Evolutionary conservation across 2,329 filamentous ascomycete genomes (phyloP), one percentile per base, ranked within the genome.

Genomic region (Alternaria conjuncta): DNA sequence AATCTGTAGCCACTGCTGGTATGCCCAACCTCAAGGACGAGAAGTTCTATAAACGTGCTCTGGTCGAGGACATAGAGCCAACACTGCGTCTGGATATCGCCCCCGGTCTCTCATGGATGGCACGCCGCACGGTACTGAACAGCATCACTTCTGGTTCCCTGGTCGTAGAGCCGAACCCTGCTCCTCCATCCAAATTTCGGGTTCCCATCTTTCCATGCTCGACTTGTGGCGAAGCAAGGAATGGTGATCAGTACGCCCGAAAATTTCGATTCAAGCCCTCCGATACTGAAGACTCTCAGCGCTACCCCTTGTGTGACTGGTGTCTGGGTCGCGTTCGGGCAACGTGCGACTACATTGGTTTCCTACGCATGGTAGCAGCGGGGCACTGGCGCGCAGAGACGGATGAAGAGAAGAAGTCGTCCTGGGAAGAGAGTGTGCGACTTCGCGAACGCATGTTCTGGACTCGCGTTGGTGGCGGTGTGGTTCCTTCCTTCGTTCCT

Each of bases 361-460:
- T 98, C 76, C 80, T 99, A 59, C 88, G 95, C 49, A 93, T 98
- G 81, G 87, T 98, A 61, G 93, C 95, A 70, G 95, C 97, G 72
- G 96, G 96, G 3, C 92, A 97, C 74, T 96, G 96, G 89, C 89
- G 92, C 55, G 90, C 91, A 12, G 92, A 94, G 50, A 92, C 92
- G 60, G 88, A 91, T 43, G 93, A 96, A 54, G 92, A 94, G 32
- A 93, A 96, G 80, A 93, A 92, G 75, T 88, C 89, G 26, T 93
- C 94, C 0, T 99, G 96, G 96, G 95, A 98, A 77, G 96, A 99
- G 82, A 93, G 93, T 61, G 92, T 97, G 11, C 88, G 91, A 28
- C 81, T 98, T 51, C 87, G 96, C 55, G 96, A 99, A 79, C 90
- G 95, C 71, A 97, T 99, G 92, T 99, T 99, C 78, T 99, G 96